Conservation (phyloP, 169 alveolate genomes). For the Eimeria tenella region DNA sequence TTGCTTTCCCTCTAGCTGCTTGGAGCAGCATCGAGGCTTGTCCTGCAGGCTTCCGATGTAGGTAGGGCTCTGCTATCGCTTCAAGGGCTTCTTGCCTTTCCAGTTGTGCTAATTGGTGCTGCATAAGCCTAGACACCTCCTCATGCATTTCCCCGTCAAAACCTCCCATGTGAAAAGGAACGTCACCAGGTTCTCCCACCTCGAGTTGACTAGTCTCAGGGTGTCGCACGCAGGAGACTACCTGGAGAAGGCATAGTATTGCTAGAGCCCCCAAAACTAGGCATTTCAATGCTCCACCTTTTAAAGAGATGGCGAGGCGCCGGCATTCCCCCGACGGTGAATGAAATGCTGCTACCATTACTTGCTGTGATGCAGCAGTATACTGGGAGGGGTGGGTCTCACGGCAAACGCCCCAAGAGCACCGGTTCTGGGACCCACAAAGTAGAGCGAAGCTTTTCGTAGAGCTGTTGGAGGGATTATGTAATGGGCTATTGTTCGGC, state of each 20-base stretch:
- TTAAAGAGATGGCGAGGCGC: no score
- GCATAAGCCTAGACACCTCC: slow-evolving; percentile 2
- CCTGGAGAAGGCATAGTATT: background rate
- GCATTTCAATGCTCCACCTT: no score
- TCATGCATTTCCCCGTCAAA: background rate
- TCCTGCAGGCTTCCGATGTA: background rate
- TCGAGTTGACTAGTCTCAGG: background rate
- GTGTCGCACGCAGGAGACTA: slow-evolving; percentile 39
- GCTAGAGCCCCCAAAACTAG: background rate
- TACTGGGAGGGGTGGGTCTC: no score
- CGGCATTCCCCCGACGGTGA: no score
- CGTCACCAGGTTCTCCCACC: background rate
- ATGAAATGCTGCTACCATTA: no score
- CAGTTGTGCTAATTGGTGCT: slow-evolving; percentile 40
- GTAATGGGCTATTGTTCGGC: no score
- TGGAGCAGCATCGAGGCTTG: slow-evolving; percentile 12
- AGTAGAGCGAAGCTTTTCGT: no score
- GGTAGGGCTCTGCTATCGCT: slow-evolving; percentile 17
- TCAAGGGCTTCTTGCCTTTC: slow-evolving; percentile 24
- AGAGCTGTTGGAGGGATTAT: no score
- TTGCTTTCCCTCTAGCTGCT: background rate
- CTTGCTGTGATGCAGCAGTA: no score
- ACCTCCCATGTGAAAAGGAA: background rate
- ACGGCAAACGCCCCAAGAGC: no score
- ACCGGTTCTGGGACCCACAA: no score